Base-by-base conservation (phyloP, 208 protist species). In the Leptomonas seymouri region DNA sequence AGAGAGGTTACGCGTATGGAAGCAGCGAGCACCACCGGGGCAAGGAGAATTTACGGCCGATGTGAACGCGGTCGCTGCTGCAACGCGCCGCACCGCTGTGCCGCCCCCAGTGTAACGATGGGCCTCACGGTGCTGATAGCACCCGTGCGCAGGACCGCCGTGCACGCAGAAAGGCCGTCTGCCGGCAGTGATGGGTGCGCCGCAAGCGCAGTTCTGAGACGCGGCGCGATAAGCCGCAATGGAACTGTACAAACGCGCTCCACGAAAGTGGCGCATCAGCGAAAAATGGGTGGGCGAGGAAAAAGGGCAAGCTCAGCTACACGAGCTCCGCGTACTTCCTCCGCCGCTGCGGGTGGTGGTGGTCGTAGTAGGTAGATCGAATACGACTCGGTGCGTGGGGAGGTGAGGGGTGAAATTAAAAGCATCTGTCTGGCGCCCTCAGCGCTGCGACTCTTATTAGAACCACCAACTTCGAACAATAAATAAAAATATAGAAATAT, bases 191-290 rank as follows among this genome's bases (percentile, higher is more conserved):
- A 34, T n/a, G 39, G n/a, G 25, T 3, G 21, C 56, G 6, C 56
- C 2, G 12, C 16, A 9, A 16, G 23, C 6, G 18, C 46, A 39
- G 2, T 49, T 25, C 18, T 8, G 56, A 11, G 39, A 6, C 9
- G 20, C 0, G 9, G 9, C 28, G 1, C 31, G n/a, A 20, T 12
- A 15, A 28, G 41, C 23, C 18, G 39, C 15, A n/a, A 21, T 49
- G 15, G 23, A 46, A 23, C 39, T 30, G 41, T 46, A 15, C 16
- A 61, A 61, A 1, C 23, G 11, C 16, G 41, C 39, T 49, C n/a
- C 12, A 49, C 21, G 56, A 39, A 61, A 61, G 41, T 25, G 28
- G 23, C 56, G 56, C 56, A 61, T 61, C 14, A 49, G 56, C 41
- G 25, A 30, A 18, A 49, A 4, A 12, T 1, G 25, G 25, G 30